Base-by-base conservation (phyloP, 176 grass and related monocot species). In the Puccinellia tenuiflora region DNA sequence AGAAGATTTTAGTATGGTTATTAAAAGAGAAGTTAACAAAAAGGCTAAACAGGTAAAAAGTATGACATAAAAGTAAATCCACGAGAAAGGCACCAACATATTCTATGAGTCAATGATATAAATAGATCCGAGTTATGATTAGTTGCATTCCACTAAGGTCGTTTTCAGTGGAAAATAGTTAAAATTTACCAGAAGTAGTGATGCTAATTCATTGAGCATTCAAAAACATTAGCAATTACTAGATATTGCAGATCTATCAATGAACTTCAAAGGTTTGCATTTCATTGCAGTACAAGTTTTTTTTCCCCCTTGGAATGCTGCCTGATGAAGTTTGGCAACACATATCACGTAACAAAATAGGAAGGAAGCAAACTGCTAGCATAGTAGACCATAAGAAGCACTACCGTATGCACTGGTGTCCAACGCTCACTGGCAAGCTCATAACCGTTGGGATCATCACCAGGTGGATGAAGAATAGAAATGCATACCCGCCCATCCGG, bases 361-460 rank as follows among this genome's bases (percentile, higher is more conserved):
- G 33, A 81, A 25, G 5, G 2, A 34, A 25, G 38, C 3, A 60
- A 75, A 52, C 18, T 31, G 22, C 12, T 24, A 21, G 35, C 22
- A 20, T 7, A 5, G 8, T 81, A 79, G 7, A 82, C 43, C 28
- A 83, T 47, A 76, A 52, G 25, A 68, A 86, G 31, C 62, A 47
- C 0, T 92, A 97, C 95, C 57, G 95, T 97, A 84, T 97, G 95
- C 54, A 97, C 90, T 40, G 95, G 95, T 72, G 90, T 97, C 95
- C 95, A 97, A 46, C 95, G 95, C 92, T 97, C 95, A 73, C 92
- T 97, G 16, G 95, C 92, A 64, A 97, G 92, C 73, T 97, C 95
- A 24, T 97, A 97, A 14, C 95, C 95, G 2, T 91, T 97, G 37
- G 95, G 95, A 85, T 97, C 95, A 51, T 97, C 95, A 83, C 95